Evolutionary conservation across 495 filamentous ascomycete species (phyloP).

Genomic region (Penicillium paxilli): DNA sequence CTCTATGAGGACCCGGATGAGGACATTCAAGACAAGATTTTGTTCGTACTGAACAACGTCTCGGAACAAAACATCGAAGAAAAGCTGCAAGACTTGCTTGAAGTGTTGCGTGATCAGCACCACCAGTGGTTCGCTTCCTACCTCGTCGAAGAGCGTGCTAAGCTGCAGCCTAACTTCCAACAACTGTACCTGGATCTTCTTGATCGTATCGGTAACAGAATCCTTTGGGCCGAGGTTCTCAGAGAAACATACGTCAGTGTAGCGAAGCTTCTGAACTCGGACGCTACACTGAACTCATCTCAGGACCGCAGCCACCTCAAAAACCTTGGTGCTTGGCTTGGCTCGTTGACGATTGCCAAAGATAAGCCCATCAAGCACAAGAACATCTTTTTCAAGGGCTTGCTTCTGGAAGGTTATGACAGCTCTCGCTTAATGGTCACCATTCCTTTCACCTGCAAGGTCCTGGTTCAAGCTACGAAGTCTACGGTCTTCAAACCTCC

Average conservation of each 20-base stretch:
- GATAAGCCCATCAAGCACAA: slow-evolving; percentile 95
- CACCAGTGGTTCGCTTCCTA: slow-evolving; percentile 96
- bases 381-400: slow-evolving; percentile 94
- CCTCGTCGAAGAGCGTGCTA: slow-evolving; percentile 94
- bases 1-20: slow-evolving; percentile 77
- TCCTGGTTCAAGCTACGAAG: slow-evolving; percentile 75
- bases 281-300: slow-evolving; percentile 73
- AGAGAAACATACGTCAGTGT: slow-evolving; percentile 91
- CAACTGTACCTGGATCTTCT: slow-evolving; percentile 88
- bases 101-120: slow-evolving; percentile 74
- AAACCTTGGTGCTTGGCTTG: slow-evolving; percentile 89
- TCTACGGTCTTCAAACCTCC: slow-evolving; percentile 92
- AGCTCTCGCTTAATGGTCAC: slow-evolving; percentile 86
- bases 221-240: slow-evolving; percentile 82
- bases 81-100: slow-evolving; percentile 76
- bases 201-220: slow-evolving; percentile 73
- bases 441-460: slow-evolving; percentile 96
- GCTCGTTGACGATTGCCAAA: slow-evolving; percentile 87
- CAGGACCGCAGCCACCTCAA: slow-evolving; percentile 86
- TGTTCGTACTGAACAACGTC: slow-evolving; percentile 95
- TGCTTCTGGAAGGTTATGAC: slow-evolving; percentile 89
- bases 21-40: slow-evolving; percentile 85
- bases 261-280: slow-evolving; percentile 82
- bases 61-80: slow-evolving; percentile 82
- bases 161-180: slow-evolving; percentile 95